Evolutionary conservation across 1,284 basidiomycete species (phyloP), one percentile per base, ranked within the genome.

Genomic region (Vanrija humicola): DNA sequence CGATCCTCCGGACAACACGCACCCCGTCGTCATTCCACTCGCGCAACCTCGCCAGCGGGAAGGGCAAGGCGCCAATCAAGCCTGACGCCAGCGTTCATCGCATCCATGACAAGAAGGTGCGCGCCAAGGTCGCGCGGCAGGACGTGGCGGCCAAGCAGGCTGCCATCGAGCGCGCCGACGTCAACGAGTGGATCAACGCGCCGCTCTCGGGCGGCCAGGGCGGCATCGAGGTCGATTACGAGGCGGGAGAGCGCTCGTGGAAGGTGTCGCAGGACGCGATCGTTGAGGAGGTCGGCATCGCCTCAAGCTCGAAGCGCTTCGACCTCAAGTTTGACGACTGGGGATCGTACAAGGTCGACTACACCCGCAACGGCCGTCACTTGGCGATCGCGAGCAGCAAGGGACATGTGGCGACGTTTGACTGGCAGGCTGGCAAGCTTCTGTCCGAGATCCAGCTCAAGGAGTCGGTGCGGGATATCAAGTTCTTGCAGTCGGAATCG

Each of bases 321-420:
- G 89, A 93, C 70, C 84, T 89, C 76, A 85, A 83, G 59, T 77
- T 98, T 44, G 90, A 94, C 57, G 63, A 64, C 26, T 67, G 74
- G 64, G 95, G 95, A 0, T 87, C 21, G 88, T 97, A 76, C 77
- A 85, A 69, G 78, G 81, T 69, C 74, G 90, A 78, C 57, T 98
- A 96, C 77, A 91, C 91, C 5, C 80, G 88, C 58, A 97, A 98
- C 71, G 95, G 95, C 55, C 90, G 91, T 70, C 87, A 93, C 74
- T 73, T 95, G 50, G 91, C 89, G 0, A 84, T 96, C 61, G 88
- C 84, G 1, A 92, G 91, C 5, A 81, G 82, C 18, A 83, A 82
- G 54, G 94, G 95, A 0, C 92, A 97, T 76, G 83, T 94, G n/a
- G 90, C 91, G 1, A 90, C 92, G 0, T 95, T 97, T 67, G 93